phyloP scores from a whole-genome alignment of 768 basidiomycete genomes.

The Obba rivulosa region DNA sequence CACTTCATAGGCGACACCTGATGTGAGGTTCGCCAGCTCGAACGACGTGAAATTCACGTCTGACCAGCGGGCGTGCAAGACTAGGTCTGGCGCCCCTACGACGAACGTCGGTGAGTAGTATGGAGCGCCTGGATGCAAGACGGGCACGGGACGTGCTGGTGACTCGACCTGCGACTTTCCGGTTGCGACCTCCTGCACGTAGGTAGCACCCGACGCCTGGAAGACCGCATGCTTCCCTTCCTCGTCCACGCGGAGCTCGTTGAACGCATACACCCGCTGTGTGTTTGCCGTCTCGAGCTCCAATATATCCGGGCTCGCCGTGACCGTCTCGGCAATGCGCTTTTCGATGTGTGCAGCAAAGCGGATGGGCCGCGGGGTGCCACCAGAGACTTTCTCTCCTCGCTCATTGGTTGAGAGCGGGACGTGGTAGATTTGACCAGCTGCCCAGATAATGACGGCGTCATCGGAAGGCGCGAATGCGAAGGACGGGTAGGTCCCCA shows the following conservation, averaged over 20 bases:
- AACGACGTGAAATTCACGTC: slow-evolving; percentile 56
- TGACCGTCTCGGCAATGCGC: slow-evolving; percentile 55
- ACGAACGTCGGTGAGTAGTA: slow-evolving; percentile 72
- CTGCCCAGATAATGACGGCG: slow-evolving; percentile 68
- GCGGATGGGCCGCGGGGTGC: slow-evolving; percentile 41
- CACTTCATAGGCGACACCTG: slow-evolving; percentile 41
- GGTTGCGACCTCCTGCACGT: slow-evolving; percentile 36
- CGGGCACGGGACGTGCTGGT: slow-evolving; percentile 37
- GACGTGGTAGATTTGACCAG: slow-evolving; percentile 61
- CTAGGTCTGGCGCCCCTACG: slow-evolving; percentile 39
- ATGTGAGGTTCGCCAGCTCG: slow-evolving; percentile 53
- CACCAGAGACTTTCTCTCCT: slow-evolving; percentile 46
- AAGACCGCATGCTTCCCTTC: slow-evolving; percentile 51
- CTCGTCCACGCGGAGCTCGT: slow-evolving; percentile 53
- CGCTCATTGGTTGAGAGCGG: slow-evolving; percentile 46
- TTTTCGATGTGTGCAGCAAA: slow-evolving; percentile 64
- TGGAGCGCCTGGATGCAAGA: slow-evolving; percentile 34
- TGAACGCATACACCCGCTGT: slow-evolving; percentile 58
- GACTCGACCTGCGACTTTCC: neutral
- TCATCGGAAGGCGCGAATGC: slow-evolving; percentile 57
- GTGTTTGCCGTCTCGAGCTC: slow-evolving; percentile 47
- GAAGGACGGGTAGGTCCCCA: slow-evolving; percentile 78
- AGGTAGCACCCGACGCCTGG: slow-evolving; percentile 60
- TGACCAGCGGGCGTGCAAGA: slow-evolving; percentile 69
- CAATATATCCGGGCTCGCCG: slow-evolving; percentile 43